Base-by-base conservation (phyloP, 1,284 basidiomycete genomes). In the Athelia sp. region DNA sequence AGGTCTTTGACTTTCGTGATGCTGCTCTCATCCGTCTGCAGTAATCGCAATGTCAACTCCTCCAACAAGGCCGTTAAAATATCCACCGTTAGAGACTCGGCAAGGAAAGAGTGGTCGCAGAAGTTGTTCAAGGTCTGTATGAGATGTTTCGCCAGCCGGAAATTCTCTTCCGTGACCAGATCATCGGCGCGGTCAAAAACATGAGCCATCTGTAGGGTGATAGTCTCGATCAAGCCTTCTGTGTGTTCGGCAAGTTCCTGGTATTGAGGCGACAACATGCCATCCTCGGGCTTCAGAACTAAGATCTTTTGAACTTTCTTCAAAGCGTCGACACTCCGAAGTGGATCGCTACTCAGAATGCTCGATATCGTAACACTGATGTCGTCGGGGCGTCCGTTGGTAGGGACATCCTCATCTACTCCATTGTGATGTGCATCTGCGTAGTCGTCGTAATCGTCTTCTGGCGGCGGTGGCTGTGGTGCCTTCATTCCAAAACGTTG, bases 51-150 rank as follows among this genome's bases (percentile, higher is more conserved):
- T 0, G 94, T 95, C 52, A 99, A 70, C 65, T 95, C 92, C 59
- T 92, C 90, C 47, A 97, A 70, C 17, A 98, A 68, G 8, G 84
- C 79, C 3, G 85, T 87, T 53, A 95, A 66, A 48, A 87, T 88
- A 46, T 88, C 84, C 32, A 90, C 82, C 0, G 89, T 88, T 47
- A 94, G 63, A 3, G 89, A 90, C 64, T 92, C 87, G 4, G 90
- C 87, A 34, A 95, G 73, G 52, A 88, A 76, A 19, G 81, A 67
- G 62, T 93, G 89, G 60, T 95, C 93, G 60, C 92, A 94, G 64
- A 94, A 93, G 24, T 90, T 89, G 59, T 93, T 93, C 26, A 95
- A 76, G 0, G 93, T 93, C 66, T 97, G 93, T 58, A 98, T 96
- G 47, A 98, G 79, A 66, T 97, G 95, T 68, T 98, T 98, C 48